Evolutionary conservation across 2,329 filamentous ascomycete species (phyloP).

Genomic region (Lojkania enalia): DNA sequence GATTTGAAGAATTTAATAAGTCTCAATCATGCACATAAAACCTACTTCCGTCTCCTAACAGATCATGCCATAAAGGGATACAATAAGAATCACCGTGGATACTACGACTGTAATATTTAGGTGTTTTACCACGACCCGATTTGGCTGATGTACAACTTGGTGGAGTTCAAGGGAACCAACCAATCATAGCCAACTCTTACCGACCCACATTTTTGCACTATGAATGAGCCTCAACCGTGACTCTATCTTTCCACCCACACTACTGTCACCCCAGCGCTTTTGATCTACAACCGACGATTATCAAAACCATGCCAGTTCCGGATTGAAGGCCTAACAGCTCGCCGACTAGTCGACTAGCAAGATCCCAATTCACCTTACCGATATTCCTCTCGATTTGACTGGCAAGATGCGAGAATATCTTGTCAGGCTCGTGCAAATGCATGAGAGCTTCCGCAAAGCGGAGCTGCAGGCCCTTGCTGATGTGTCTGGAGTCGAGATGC

Average conservation of each 20-base stretch:
- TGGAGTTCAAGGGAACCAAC: too few species aligned
- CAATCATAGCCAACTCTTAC: conserved; percentile 4
- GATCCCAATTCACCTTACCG: too few species aligned
- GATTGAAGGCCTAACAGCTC: conserved; percentile 2
- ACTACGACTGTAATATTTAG: too few species aligned
- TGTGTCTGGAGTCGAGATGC: conserved; percentile 66
- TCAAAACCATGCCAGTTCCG: conserved; percentile 6
- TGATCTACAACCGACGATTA: not conserved
- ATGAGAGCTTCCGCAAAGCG: conserved; percentile 86
- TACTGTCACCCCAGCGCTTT: not conserved
- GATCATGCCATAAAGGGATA: too few species aligned
- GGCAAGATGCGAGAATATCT: conserved; percentile 67
- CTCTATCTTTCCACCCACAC: conserved; percentile 1
- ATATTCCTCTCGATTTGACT: not conserved
- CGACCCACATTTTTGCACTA: conserved; percentile 7
- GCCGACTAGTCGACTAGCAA: too few species aligned
- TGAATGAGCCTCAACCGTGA: conserved; percentile 4
- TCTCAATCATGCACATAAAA: too few species aligned
- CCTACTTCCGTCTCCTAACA: too few species aligned
- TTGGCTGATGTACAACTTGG: too few species aligned
- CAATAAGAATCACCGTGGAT: too few species aligned
- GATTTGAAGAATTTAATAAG: too few species aligned
- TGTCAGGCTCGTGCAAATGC: conserved; percentile 83
- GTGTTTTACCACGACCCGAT: too few species aligned
- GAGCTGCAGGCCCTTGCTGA: conserved; percentile 82